Percentiles rank a stretch among this genome's conserved stretches.
Evolutionary conservation across 805 yeast species (phyloP).

Genomic region (Soucietia sequanensis): DNA sequence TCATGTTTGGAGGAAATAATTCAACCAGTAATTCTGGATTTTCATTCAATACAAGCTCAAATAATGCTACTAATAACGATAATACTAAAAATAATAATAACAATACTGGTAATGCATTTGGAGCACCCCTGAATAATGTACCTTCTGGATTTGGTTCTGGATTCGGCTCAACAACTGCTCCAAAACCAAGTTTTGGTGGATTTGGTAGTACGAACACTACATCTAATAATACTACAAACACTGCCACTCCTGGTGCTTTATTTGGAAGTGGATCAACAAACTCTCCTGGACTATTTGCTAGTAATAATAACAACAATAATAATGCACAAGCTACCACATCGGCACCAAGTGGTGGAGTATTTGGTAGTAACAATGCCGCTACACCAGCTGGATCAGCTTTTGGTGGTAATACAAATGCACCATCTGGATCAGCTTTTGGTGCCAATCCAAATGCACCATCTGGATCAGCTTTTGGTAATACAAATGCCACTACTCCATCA

Average conservation of each 20-base stretch:
- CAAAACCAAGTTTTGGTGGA: conserved; percentile 7
- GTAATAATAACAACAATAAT: conserved; percentile 1
- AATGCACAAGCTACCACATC: background rate
- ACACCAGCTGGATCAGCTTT: background rate
- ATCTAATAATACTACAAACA: conserved; percentile 1
- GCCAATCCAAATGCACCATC: conserved; percentile 3
- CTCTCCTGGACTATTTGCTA: conserved; percentile 1
- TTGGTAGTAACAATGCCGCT: conserved; percentile 9
- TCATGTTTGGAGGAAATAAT: too few species aligned
- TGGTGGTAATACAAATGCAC: conserved; percentile 3
- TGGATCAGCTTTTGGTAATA: background rate
- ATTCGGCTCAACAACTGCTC: background rate
- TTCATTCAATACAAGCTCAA: too few species aligned
- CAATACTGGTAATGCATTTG: conserved; percentile 1
- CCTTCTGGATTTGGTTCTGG: background rate
- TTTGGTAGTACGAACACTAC: conserved; percentile 6
- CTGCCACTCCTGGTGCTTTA: conserved; percentile 7
- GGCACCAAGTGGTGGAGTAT: conserved; percentile 9
- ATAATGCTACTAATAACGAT: too few species aligned
- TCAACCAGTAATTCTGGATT: too few species aligned
- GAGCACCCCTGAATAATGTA: background rate
- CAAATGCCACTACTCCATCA: too few species aligned
- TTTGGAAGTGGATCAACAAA: conserved; percentile 5
- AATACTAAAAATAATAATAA: too few species aligned
- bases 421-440: background rate